Evolutionary conservation across 2,329 filamentous ascomycete genomes (phyloP), one percentile per base, ranked within the genome.

Genomic region (Chlorencoelia australis): DNA sequence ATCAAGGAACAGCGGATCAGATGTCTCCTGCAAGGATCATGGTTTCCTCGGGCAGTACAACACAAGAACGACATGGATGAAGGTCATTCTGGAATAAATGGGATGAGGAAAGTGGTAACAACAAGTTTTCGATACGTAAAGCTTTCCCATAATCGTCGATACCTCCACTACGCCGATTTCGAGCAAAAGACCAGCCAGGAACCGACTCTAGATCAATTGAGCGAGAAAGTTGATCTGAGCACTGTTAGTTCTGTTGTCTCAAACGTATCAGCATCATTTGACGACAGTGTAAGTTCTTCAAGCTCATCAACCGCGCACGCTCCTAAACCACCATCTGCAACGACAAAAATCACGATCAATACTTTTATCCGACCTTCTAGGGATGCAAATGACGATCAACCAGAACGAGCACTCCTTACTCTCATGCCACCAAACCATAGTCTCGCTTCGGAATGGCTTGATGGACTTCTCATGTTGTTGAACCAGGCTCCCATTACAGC

Each of bases 401-500:
- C 73, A 47, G 91, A 96, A 58, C 67, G 75, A 33, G 70, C 83
- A 1, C 71, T 96, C 15, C 67, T 98, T 36, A 84, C 80, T n/a
- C 69, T 98, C 35, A 79, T 86, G 58, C 88, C 89, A 5, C 66
- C 77, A 41, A 83, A 77, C 40, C 82, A 91, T 55, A 84, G 77
- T 46, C 65, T 91, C 31, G 91, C 91, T 7, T 93, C 87, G 1
- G 91, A 98, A 61, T 98, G 91, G 91, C 70, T 98, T 4, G 91
- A 98, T 57, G 91, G 91, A 1, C 64, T 98, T 46, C 69, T 96
- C 39, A 94, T 98, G 87, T 68, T 98, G 37, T 70, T 98, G 16
- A 87, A 93, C 55, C 91, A 98, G 60, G 77, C 88, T 41, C 91
- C 91, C 14, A 95, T 98, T 56, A 98, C 91, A n/a, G 76, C 87